Base-by-base conservation (phyloP, 2,329 filamentous ascomycete genomes). In the Neofusicoccum sp. region DNA sequence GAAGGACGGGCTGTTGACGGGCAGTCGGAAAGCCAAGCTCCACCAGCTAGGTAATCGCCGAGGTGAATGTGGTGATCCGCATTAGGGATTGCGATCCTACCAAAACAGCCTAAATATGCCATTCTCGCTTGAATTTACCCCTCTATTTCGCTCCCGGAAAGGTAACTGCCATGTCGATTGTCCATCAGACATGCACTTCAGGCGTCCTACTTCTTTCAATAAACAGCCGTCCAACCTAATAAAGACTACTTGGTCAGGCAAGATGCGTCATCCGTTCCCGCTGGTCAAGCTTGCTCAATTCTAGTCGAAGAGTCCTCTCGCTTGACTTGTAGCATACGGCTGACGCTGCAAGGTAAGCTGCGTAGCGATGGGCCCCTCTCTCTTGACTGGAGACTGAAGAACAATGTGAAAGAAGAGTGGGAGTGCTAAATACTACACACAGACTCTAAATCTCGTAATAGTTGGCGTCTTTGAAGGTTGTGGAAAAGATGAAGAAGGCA, bases 61-160 rank as follows among this genome's bases (percentile, higher is more conserved):
- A 37, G 50, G 50, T 56, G 33, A 11, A 41, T 43, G 31, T 11
- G 11, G 16, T n/a, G 52, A 56, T 56, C 52, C 28, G 52, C 52
- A 28, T 11, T 29, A 41, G 50, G 52, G 37, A 31, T 31, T 11
- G 52, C 37, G 52, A 56, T 56, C 52, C 14, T 44, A 34, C 34
- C 11, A 9, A 6, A 11, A 28, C 28, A 7, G 52, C 52, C 37
- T 16, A 12, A 44, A 56, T 43, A 39, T 28, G 37, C 37, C 52
- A 56, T 16, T 33, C 44, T 12, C 1, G 52, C 37, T 6, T n/a
- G 28, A 44, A 56, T 56, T 56, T 56, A 31, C n/a, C n/a, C n/a
- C 52, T 4, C 37, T 8, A 37, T 56, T 39, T 56, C 29, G 12
- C 6, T 43, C 52, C 52, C 8, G 39, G 28, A 56, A 43, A 29